These are phyloP conservation scores for Penicillium paxilli DNA, from an alignment of 495 filamentous ascomycete genomes.

Conservation along the genomic window DNA sequence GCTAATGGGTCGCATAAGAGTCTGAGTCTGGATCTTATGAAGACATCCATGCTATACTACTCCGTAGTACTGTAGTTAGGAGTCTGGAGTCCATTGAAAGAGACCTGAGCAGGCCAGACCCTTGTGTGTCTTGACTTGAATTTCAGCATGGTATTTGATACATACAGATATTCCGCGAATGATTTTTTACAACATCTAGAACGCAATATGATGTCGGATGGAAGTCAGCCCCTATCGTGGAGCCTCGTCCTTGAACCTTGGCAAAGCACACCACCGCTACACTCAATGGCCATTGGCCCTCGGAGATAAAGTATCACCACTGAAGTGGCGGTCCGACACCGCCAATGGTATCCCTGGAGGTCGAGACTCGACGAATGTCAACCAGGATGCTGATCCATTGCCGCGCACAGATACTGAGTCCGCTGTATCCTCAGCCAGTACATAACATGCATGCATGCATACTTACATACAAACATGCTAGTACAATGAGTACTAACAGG, in stretches of 20 bases:
- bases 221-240: background rate
- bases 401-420: background rate
- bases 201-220: background rate
- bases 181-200: background rate
- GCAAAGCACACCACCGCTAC: background rate
- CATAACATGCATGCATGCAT: background rate
- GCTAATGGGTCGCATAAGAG: background rate
- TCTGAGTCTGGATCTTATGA: conserved; percentile 11
- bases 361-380: background rate
- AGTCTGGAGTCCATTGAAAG: background rate
- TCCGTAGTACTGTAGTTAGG: too few relatives aligned
- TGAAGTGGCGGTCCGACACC: background rate
- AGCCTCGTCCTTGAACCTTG: background rate
- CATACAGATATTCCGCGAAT: too few relatives aligned
- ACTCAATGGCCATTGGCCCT: background rate
- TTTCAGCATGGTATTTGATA: too few relatives aligned
- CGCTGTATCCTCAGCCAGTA: background rate
- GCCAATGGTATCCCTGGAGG: background rate
- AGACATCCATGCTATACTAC: too few relatives aligned
- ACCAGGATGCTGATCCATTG: background rate
- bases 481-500: background rate
- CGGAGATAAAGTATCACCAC: background rate
- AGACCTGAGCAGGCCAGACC: background rate
- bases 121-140: too few relatives aligned
- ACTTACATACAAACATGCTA: background rate